Evolutionary conservation across 176 grass and related monocot genomes (phyloP), one percentile per base, ranked within the genome.

Genomic region (Juncus effusus): DNA sequence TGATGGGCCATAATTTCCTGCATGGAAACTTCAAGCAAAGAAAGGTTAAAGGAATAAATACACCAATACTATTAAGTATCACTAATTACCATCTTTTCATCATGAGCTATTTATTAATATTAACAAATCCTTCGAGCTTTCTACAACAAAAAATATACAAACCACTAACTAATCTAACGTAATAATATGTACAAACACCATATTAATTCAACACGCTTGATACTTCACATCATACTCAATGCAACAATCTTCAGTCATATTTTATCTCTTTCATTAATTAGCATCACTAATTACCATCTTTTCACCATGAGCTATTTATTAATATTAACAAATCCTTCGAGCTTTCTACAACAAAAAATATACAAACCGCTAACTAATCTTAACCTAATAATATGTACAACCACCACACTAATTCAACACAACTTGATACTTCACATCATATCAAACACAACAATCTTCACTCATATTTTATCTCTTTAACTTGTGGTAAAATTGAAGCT

Each of bases 111-210:
- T 3, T 28, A 63, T 38, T 38, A 13, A 63, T 44, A 59, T 39
- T 35, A 35, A 67, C 7, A 80, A 71, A 69, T 56, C 38, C 41
- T 58, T 37, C 56, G 8, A n/a, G 10, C 7, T 50, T 38, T 15
- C 49, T 12, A 55, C 13, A 51, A 82, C 50, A 70, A 8, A 63
- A 8, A 63, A 19, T 7, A 54, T 55, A 79, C 9, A 40, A 69
- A 36, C 50, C 73, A 62, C 42, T 50, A 64, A 63, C 3, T 71
- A 37, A 45, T 42, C 4, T 75, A 42, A 56, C 40, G 44, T 67
- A 12, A 80, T 13, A 16, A 62, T 73, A 64, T 15, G 10, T 64
- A 65, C 54, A 11, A 40, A 63, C 44, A 10, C n/a, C 37, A 28
- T 53, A 57, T 42, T 61, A 12, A 61, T 62, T 63, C 38, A 28